A percentile compares a stretch with the other conserved stretches of the same genome.
These are phyloP conservation scores for Spirogloea muscicola DNA, from an alignment of 139 green algal genomes.

Conservation along the genomic window DNA sequence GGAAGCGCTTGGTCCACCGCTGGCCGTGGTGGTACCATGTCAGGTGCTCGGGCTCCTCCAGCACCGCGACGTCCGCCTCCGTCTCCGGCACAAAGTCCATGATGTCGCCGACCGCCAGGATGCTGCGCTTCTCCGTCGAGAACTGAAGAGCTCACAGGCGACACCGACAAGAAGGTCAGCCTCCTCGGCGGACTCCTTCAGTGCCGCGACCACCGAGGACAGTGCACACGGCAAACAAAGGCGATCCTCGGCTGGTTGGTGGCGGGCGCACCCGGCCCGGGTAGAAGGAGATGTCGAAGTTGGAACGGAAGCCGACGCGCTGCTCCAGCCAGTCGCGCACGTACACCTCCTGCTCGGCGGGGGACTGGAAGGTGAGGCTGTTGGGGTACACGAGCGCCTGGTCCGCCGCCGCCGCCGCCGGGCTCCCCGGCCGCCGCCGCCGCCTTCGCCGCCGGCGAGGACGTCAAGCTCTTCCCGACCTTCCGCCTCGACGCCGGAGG, in stretches of 20 bases:
- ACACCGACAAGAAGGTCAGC: too few relatives aligned
- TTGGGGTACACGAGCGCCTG: slow-evolving; percentile 89
- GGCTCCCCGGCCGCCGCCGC: too few relatives aligned
- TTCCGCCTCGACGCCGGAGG: too few relatives aligned
- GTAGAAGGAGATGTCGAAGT: slow-evolving; percentile 90
- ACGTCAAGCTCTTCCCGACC: too few relatives aligned
- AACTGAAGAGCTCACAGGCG: too few relatives aligned
- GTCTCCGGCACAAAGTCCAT: slow-evolving; percentile 85
- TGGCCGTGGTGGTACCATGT: slow-evolving; percentile 97
- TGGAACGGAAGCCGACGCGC: slow-evolving; percentile 80
- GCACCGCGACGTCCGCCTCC: slow-evolving; percentile 91
- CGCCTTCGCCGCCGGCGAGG: too few relatives aligned
- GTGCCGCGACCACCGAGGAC: too few relatives aligned
- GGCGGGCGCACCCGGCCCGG: slow-evolving; percentile 51
- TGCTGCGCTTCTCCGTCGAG: slow-evolving; percentile 79
- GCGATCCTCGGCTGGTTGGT: too few relatives aligned
- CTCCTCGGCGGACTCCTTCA: too few relatives aligned
- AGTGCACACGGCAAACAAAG: too few relatives aligned
- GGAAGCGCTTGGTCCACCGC: slow-evolving; percentile 97
- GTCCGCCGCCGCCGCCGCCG: slow-evolving; percentile 69
- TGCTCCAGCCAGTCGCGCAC: slow-evolving; percentile 83
- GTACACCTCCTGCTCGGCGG: slow-evolving; percentile 78
- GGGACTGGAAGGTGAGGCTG: slow-evolving; percentile 78
- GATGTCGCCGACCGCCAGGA: slow-evolving; percentile 95
- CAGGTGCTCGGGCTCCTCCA: slow-evolving; percentile 99